Evolutionary conservation across 163 green algal species (phyloP), one percentile per base, ranked within the genome.

Genomic region (Chloromonas sp.): DNA sequence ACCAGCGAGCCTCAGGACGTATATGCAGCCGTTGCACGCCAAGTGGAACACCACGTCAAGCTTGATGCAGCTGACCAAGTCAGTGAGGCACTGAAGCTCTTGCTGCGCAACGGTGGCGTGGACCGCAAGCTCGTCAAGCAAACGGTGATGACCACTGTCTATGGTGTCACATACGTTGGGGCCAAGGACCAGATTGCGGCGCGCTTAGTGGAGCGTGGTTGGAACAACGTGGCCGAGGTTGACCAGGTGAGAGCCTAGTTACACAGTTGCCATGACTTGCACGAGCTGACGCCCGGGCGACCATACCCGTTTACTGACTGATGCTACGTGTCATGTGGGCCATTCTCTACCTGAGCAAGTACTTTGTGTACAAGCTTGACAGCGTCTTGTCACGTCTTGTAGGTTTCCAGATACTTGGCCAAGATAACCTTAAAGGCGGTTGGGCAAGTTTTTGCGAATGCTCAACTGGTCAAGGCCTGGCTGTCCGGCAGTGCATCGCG

Each of bases 121-220:
- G 92, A 98, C 87, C 92, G 96, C 36, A 99, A 99, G 92, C 89
- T 99, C 57, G 96, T 99, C n/a, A 98, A 99, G 90, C 85, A 91
- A 82, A 91, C 84, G 1, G 81, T 87, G 13, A 87, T 96, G 76
- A 99, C 97, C 3, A 97, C 93, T 61, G 97, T 99, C 81, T 99
- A 99, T 81, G 97, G 97, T 70, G 97, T 99, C 1, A 99, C 97
- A 0, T 95, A 95, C 78, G 84, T 96, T 0, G 95, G 95, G 1
- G 95, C 95, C 1, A 90, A 94, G 1, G 87, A 93, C 61, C 97
- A 99, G 92, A 96, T 99, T 58, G 85, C 87, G 61, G 92, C 88
- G 83, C 91, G 96, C 3, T 89, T 99, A 61, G 71, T 81, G n/a
- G 96, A 99, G 88, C 87, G 94, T 1, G 95, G 94, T 60, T 96